Evolutionary conservation across 1,284 basidiomycete genomes (phyloP), one percentile per base, ranked within the genome.

Genomic region (Wallemia mellicola): DNA sequence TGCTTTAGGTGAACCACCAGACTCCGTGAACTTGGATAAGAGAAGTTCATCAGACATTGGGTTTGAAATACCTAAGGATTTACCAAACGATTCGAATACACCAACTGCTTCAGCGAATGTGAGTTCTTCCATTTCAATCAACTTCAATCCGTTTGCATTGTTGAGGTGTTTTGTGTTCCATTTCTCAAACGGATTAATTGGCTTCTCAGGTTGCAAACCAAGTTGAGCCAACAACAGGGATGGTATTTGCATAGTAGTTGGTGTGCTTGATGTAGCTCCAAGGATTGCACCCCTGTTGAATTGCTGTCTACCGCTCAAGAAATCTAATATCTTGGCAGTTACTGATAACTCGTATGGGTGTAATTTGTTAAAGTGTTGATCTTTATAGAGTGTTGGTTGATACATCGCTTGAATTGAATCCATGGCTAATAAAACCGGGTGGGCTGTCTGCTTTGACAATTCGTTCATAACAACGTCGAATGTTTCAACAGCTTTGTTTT

Each of bases 1-100:
- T 61, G 66, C 66, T 22, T 61, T 57, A 2, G 68, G 67, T 62
- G 71, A 71, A n/a, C 69, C 70, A 22, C 61, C 63, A 11, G 65
- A 62, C 57, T 66, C 65, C 2, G 64, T 61, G 60, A 66, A 68
- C 30, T 65, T 66, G 58, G 65, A 63, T 57, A 71, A 61, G 63
- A 71, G 70, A 25, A 67, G 59, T 60, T 71, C 69, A 63, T 72
- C 71, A 19, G 59, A 54, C 26, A 27, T 26, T 27, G 55, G 25
- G 24, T 57, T 26, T 25, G 55, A 26, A 5, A 28, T 11, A 17
- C 55, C 55, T 7, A 26, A 25, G 17, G 38, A 26, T n/a, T 28
- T 57, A 17, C 55, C 55, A 17, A 57, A 25, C 11, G 25, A 26
- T 24, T 57, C 55, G 27, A 57, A 57, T 25, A 57, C 25, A 17